phyloP scores from a whole-genome alignment of 257 asterid genomes.

The Craterostigma plantagineum region DNA sequence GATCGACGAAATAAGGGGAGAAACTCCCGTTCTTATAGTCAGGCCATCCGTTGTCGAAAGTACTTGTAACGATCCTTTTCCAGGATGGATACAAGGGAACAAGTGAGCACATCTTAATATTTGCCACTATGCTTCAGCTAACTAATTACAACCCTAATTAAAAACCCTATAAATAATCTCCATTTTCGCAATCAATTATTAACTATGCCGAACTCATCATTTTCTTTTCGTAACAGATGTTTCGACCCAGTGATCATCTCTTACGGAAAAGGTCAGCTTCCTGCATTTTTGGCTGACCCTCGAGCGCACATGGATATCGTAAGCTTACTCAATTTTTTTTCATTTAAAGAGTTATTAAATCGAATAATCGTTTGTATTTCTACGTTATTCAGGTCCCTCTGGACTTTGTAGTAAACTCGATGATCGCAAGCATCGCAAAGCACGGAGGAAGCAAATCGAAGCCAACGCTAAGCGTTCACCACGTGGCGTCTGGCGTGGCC shows the following conservation, averaged over 20 bases:
- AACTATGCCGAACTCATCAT: too few species aligned
- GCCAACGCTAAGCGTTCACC: conserved; percentile 13
- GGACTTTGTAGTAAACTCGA: conserved; percentile 25
- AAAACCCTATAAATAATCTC: not conserved
- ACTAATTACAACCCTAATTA: too few species aligned
- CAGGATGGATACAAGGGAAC: conserved; percentile 53
- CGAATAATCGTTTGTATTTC: not conserved
- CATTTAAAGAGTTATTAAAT: not conserved
- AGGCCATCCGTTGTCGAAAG: conserved; percentile 30
- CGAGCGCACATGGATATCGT: conserved; percentile 18
- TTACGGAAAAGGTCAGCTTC: conserved; percentile 33
- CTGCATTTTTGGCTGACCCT: conserved; percentile 24
- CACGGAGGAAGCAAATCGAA: conserved; percentile 11
- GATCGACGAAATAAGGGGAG: conserved; percentile 21
- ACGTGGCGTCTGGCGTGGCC: conserved; percentile 12
- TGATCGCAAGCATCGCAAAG: conserved; percentile 28
- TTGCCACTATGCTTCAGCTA: not conserved
- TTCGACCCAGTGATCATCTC: conserved; percentile 21
- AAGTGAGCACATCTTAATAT: conserved; percentile 9
- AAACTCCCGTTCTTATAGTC: conserved; percentile 24
- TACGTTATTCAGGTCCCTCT: conserved; percentile 19
- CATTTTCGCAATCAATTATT: too few species aligned
- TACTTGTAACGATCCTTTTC: conserved; percentile 20
- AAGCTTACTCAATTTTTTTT: conserved; percentile 1
- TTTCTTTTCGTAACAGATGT: not conserved